A percentile compares a stretch with the other conserved stretches of the same genome.
These are phyloP conservation scores for Chalciporus piperatoides DNA, from an alignment of 1,284 basidiomycete species.

Conservation along the genomic window DNA sequence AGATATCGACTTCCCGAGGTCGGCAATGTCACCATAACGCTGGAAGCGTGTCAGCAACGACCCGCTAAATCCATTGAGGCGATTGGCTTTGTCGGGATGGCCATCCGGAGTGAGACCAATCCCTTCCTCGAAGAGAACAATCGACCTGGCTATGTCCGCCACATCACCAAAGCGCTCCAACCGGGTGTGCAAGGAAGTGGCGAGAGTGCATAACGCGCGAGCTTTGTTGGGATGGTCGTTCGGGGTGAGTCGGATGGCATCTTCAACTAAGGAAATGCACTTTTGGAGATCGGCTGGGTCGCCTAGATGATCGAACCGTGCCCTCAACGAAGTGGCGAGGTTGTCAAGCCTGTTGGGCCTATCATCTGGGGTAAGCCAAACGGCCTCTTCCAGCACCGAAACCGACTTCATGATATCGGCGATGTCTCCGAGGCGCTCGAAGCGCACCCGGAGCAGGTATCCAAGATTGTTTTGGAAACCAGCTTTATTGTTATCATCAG, in stretches of 20 bases:
- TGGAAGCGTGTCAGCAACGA: neutral
- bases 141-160: neutral
- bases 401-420: neutral
- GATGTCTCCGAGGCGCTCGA: neutral
- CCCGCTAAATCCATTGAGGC: neutral
- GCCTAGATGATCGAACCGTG: neutral
- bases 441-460: neutral
- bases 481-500: neutral
- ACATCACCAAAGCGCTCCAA: neutral
- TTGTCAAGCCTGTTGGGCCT: neutral
- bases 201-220: neutral
- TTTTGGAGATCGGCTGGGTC: neutral
- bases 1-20: neutral
- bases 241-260: neutral
- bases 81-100: neutral
- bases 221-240: neutral
- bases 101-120: neutral
- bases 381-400: conserved; percentile 1
- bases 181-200: neutral
- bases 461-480: neutral
- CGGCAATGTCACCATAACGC: neutral
- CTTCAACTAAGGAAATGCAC: neutral
- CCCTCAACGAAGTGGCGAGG: neutral
- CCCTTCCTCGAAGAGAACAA: neutral
- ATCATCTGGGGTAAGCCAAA: conserved; percentile 3